Evolutionary conservation across 805 yeast genomes (phyloP).

Genomic region (Ogataea trehaloabstinens): DNA sequence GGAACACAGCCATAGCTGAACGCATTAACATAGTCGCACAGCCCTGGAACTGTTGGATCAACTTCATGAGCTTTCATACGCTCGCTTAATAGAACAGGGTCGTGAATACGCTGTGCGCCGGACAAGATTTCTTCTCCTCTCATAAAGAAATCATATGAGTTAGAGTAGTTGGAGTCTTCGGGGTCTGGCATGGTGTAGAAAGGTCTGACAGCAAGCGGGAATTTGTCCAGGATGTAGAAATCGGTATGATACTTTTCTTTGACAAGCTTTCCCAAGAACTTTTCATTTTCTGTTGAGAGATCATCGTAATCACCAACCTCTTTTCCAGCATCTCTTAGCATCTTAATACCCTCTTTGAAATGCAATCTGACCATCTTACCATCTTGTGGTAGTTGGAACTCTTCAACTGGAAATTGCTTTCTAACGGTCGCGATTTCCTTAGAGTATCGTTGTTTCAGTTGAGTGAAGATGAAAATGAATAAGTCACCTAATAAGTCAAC

Average conservation of each 20-base stretch:
- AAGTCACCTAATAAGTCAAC: slow-evolving; percentile 54
- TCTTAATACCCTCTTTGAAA: slow-evolving; percentile 85
- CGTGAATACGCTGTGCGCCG: slow-evolving; percentile 99
- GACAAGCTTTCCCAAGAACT: slow-evolving; percentile 84
- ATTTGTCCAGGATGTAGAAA: slow-evolving; percentile 95
- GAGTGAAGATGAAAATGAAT: slow-evolving; percentile 84
- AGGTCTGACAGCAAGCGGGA: slow-evolving; percentile 96
- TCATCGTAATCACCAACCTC: slow-evolving; percentile 87
- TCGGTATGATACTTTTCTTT: slow-evolving; percentile 95
- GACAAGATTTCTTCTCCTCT: slow-evolving; percentile 98
- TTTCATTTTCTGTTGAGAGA: slow-evolving; percentile 91
- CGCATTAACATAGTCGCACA: slow-evolving; percentile 88
- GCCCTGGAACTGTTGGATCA: slow-evolving; percentile 76
- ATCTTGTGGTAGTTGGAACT: slow-evolving; percentile 88
- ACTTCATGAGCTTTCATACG: slow-evolving; percentile 84
- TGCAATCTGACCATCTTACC: slow-evolving; percentile 91
- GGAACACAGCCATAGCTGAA: slow-evolving; percentile 96
- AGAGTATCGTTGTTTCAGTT: slow-evolving; percentile 75
- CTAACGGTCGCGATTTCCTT: slow-evolving; percentile 87
- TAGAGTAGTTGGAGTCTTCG: slow-evolving; percentile 86
- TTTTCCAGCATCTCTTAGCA: slow-evolving; percentile 85
- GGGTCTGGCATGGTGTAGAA: slow-evolving; percentile 99
- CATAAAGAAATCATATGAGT: slow-evolving; percentile 99
- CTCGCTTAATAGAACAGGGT: slow-evolving; percentile 74
- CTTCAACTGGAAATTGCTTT: slow-evolving; percentile 96